Base-by-base conservation (phyloP, 2,329 filamentous ascomycete genomes). In the Fusarium marasasianum region DNA sequence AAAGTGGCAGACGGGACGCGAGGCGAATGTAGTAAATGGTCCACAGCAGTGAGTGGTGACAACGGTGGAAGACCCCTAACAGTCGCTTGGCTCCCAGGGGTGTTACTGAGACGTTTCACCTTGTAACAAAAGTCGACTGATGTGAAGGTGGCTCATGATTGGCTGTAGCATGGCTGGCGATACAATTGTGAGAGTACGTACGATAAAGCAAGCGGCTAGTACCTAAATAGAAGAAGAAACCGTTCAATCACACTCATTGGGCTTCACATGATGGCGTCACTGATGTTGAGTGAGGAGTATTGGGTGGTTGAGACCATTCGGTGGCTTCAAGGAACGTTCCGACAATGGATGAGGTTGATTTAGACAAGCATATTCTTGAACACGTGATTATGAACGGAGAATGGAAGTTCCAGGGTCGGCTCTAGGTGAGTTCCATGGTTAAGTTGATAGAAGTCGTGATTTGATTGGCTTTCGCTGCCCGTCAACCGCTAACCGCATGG, bases 51-150 rank as follows among this genome's bases (percentile, higher is more conserved):
- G 35, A 58, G 59, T 75, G 74, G 74, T 76, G 72, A 64, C 54
- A 61, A 63, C 71, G 77, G 76, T 71, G 66, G 65, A 71, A 69
- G 66, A 63, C 68, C 71, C 73, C 69, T 69, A 69, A 59, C 44
- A 43, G 56, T 55, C 61, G 63, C 66, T 71, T 66, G 72, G 59
- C 72, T 74, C 47, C 59, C 53, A 73, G 67, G 75, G 74, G 71
- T 56, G 56, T 69, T 54, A 59, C 64, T 76, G 75, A 79, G 76
- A 77, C 74, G 86, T 87, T 87, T 87, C 86, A 87, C 82, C 64
- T 74, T 87, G 86, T 76, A 71, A 73, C 78, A 81, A 78, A 75
- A 76, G 63, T 78, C 75, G 77, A 78, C 63, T 71, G 76, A 79
- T 79, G 63, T 44, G 38, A 63, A 53, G 51, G 61, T 31, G 59